phyloP scores from a whole-genome alignment of 768 basidiomycete species.

The Trichaptum fuscoviolaceum region DNA sequence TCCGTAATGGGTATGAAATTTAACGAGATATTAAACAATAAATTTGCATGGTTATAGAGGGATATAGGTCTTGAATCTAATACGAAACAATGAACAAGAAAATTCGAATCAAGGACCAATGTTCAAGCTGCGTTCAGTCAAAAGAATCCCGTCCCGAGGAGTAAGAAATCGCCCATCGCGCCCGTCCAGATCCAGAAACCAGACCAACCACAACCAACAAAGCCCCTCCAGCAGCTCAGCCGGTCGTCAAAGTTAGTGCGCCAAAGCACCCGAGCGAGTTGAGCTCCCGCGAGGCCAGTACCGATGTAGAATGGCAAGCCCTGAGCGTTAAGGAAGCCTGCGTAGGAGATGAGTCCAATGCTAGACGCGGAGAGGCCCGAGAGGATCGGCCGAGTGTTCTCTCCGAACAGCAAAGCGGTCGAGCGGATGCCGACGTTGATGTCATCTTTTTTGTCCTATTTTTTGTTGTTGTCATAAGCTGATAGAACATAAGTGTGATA shows the following conservation, averaged over 20 bases:
- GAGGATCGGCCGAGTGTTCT: conserved; percentile 70
- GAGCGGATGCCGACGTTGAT: conserved; percentile 84
- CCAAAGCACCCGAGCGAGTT: conserved; percentile 73
- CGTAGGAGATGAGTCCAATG: conserved; percentile 67
- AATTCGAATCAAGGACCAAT: too few species aligned
- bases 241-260: conserved; percentile 72
- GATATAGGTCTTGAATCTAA: too few species aligned
- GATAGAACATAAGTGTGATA: conserved; percentile 2
- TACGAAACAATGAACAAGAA: too few species aligned
- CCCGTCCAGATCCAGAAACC: conserved; percentile 89
- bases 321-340: conserved; percentile 76
- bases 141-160: conserved; percentile 11
- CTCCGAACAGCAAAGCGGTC: conserved; percentile 88
- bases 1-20: not conserved
- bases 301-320: conserved; percentile 78
- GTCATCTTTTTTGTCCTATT: conserved; percentile 90
- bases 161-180: conserved; percentile 60
- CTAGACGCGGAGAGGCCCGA: conserved; percentile 66
- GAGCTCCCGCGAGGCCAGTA: conserved; percentile 62
- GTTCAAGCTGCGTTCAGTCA: not conserved
- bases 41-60: too few species aligned
- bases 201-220: conserved; percentile 81
- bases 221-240: conserved; percentile 85
- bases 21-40: too few species aligned
- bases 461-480: not conserved